phyloP scores from a whole-genome alignment of 176 grass and related monocot genomes.

The Musa acuminata region DNA sequence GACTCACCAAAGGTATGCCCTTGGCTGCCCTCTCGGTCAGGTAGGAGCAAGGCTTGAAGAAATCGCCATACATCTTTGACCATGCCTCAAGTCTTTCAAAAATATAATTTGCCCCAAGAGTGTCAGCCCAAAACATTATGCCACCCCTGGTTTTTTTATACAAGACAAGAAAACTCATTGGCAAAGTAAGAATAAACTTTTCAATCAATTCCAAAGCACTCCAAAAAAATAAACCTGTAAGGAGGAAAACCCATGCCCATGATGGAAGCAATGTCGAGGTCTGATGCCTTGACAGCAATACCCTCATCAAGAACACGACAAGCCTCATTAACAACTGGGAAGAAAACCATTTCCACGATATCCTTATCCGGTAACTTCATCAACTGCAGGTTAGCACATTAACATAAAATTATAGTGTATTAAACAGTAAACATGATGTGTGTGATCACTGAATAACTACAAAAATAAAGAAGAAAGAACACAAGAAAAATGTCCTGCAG shows the following conservation, averaged over 20 bases:
- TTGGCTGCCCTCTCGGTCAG: conserved; percentile 65
- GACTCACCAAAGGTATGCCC: conserved; percentile 71
- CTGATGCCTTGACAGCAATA: conserved; percentile 88
- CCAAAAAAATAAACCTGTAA: conserved; percentile 39
- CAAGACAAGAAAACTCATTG: neutral
- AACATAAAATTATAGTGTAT: neutral
- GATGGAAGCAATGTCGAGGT: conserved; percentile 86
- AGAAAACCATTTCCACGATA: conserved; percentile 89
- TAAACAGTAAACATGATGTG: neutral
- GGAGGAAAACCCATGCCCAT: conserved; percentile 98
- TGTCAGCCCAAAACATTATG: conserved; percentile 80
- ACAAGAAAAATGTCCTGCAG: too few species aligned
- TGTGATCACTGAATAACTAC: neutral
- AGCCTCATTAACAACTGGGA: conserved; percentile 84
- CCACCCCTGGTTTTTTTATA: conserved; percentile 46
- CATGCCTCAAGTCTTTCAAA: conserved; percentile 60
- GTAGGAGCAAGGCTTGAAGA: conserved; percentile 82
- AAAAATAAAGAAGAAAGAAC: too few species aligned
- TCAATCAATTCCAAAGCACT: neutral
- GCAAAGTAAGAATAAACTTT: neutral
- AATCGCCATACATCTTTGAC: conserved; percentile 54
- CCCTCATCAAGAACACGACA: conserved; percentile 87
- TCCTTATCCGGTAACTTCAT: conserved; percentile 74
- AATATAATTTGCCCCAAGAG: conserved; percentile 65
- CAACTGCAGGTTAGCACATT: conserved; percentile 31